Base-by-base conservation (phyloP, 176 grass and related monocot species). In the Rhipidocladum racemiflorum region DNA sequence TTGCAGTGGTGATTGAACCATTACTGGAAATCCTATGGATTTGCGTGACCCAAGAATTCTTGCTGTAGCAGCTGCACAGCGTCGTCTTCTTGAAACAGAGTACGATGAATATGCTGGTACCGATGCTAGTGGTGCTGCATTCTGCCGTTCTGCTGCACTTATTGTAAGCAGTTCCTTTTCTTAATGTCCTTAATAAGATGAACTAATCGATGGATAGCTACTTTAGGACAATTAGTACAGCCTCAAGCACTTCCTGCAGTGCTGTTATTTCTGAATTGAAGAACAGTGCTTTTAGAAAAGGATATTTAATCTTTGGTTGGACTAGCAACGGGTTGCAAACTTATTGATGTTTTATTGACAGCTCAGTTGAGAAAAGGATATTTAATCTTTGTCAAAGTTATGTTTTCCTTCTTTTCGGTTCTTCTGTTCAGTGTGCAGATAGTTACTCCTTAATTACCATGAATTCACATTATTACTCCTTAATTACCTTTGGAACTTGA, bases 41-140 rank as follows among this genome's bases (percentile, higher is more conserved):
- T 68, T 94, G 75, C 92, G 80, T 38, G 92, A 97, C 65, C 90
- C 95, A 77, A 91, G 90, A 88, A 83, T 97, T 79, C 84, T 97
- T 72, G 88, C 95, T 57, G 81, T 94, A 72, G 92, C 92, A 46
- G 84, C 90, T 84, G 95, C 95, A 36, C 95, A 91, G 18, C 92
- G 66, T 7, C 92, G 86, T 77, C 81, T 93, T 87, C 95, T 97
- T 83, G 95, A 97, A 92, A 85, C 92, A 61, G 95, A 97, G 70
- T 94, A 94, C 14, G 86, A 97, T 65, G 92, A 90, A 70, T 97
- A 94, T 88, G 86, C 69, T 88, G 84, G 65, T 74, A 79, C 86
- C 7, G 91, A 92, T 91, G 95, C 90, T 43, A 84, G 85, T 85
- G 90, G 90, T 78, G 88, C 94, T 74, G 90, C 92, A 68, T 92